Base-by-base conservation (phyloP, 1,284 basidiomycete genomes). In the Cystobasidium pallidum region DNA sequence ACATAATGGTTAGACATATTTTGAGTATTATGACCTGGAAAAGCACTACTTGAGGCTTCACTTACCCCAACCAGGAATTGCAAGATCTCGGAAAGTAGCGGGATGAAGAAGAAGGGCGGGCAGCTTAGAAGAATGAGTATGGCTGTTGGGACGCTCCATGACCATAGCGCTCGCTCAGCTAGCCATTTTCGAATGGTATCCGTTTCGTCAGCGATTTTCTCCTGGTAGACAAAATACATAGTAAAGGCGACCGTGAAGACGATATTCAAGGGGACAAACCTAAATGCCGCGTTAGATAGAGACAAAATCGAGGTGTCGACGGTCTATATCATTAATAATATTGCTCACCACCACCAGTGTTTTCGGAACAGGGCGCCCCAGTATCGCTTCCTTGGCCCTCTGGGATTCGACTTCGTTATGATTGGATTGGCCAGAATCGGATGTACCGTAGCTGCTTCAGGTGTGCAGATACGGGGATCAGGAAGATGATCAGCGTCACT, bases 111-210 rank as follows among this genome's bases (percentile, higher is more conserved):
- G 2, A 81, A 70, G 2, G 81, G 81, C 0, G 81, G 81, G 72
- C 81, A 81, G 19, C 78, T 79, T 43, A 81, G 71, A 24, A 80
- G 76, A 52, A 80, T 78, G 21, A 81, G 76, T 24, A 79, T 77
- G 0, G 75, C 78, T 15, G 78, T 77, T 11, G 81, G 80, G 2
- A 81, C 78, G 15, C 76, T 52, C 75, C 79, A 81, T 30, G 68
- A 71, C 68, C 68, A 71, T 51, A 32, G 21, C 0, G 61, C 41
- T 36, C 51, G 24, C 0, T 15, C 59, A n/a, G 30, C 41, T 24
- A 71, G 24, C 68, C 68, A 71, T 11, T 52, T 7, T 15, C 62
- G 62, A 17, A 64, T 21, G 3, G 6, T 11, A n/a, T 64, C 24
- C 1, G 47, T 64, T 6, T 17, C 47, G 10, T 7, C 32, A 28